Evolutionary conservation across 352 stramenopile genomes (phyloP), one percentile per base, ranked within the genome.

Genomic region (Heterotrichella gracilis): DNA sequence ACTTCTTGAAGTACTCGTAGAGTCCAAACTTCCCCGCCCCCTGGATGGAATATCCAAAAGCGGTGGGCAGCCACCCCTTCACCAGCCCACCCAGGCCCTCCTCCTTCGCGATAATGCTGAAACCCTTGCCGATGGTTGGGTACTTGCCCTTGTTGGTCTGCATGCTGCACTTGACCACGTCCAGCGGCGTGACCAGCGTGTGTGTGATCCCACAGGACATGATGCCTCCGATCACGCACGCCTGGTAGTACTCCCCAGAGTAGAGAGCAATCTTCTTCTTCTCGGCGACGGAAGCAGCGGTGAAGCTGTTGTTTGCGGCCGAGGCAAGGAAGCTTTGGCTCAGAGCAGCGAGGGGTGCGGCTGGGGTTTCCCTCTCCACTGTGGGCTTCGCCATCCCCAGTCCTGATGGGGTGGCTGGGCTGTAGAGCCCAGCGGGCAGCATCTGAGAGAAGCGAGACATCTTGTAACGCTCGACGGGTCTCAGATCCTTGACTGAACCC

Each of bases 111-210:
- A 91, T 88, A 20, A 78, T 73, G 69, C 71, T 75, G 64, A 92
- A 71, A 69, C 84, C 83, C 24, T 80, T 75, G 25, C 87, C 20
- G 22, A 90, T 76, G 24, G 81, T 77, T 32, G 69, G 79, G 80
- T 82, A 93, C 81, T 90, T 87, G 74, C 72, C 75, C 9, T 85
- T 73, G 73, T 80, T 78, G 32, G 71, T 75, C 42, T 73, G 85
- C 83, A 92, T 93, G 82, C 89, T 89, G 78, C 85, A 93, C 80
- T 94, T 94, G 72, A 90, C 85, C 25, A 94, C 82, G 77, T 94
- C 86, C 25, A 94, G 77, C 19, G 86, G 85, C 24, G 82, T 89
- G 75, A 94, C 88, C 68, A 80, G 79, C 69, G 85, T 90, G 82
- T 94, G 85, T 41, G 85, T 93, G 24, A 89, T 76, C 53, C 86